Evolutionary conservation across 371 early-diverging fungal genomes (phyloP).

Genomic region (Mucor plumbeus): DNA sequence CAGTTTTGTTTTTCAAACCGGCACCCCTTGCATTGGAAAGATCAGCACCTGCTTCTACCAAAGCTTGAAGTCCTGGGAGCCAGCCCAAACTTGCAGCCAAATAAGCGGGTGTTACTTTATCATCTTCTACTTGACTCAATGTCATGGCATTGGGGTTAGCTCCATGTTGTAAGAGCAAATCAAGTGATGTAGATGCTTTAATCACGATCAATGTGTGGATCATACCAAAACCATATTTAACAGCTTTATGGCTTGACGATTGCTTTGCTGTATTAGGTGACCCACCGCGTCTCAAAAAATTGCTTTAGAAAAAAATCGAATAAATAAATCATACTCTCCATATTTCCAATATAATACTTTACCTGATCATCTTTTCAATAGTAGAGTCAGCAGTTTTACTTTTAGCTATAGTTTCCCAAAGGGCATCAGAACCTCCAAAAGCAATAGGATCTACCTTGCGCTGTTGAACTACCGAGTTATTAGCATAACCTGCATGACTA

Average conservation of each 20-base stretch:
- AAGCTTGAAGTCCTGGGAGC: constrained; percentile 46
- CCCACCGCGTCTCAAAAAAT: constrained; percentile 54
- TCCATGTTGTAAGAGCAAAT: constrained; percentile 46
- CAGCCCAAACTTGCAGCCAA: constrained; percentile 54
- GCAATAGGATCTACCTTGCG: constrained; percentile 47
- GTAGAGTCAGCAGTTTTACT: constrained; percentile 41
- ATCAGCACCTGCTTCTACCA: constrained; percentile 50
- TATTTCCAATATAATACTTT: neutral
- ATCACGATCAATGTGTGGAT: constrained; percentile 45
- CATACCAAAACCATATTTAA: constrained; percentile 54
- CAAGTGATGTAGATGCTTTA: constrained; percentile 36
- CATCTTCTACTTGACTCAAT: constrained; percentile 42
- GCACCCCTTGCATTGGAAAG: constrained; percentile 35
- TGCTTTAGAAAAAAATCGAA: constrained; percentile 20
- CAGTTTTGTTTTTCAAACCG: constrained; percentile 41
- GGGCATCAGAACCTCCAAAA: constrained; percentile 53
- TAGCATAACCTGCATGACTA: constrained; percentile 22
- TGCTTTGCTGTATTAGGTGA: constrained; percentile 58
- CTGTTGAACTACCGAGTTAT: constrained; percentile 39
- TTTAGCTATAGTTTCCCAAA: constrained; percentile 52
- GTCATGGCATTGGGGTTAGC: constrained; percentile 54
- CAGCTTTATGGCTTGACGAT: constrained; percentile 30
- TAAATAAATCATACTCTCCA: neutral
- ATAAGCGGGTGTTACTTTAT: constrained; percentile 51
- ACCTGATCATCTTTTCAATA: constrained; percentile 53